A percentile compares a stretch with the other conserved stretches of the same genome.
phyloP scores from a whole-genome alignment of 768 basidiomycete species.

The Lactarius quietus region DNA sequence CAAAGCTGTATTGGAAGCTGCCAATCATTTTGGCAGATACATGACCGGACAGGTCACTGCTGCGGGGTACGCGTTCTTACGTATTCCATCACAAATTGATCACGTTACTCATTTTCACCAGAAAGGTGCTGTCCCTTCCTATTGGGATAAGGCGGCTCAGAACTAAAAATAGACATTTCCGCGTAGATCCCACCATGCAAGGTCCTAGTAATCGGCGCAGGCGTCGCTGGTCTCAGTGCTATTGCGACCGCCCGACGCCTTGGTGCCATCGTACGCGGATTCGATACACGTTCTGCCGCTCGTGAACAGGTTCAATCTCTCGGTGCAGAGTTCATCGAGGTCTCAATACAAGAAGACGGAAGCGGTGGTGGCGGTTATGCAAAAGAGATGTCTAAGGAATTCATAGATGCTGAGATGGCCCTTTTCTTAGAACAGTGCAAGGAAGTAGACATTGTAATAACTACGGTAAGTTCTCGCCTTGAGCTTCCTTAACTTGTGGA shows the following conservation, averaged over 20 bases:
- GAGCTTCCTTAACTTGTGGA: background rate
- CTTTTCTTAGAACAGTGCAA: constrained; percentile 85
- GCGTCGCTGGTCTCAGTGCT: constrained; percentile 85
- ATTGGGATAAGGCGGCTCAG: background rate
- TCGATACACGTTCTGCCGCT: constrained; percentile 81
- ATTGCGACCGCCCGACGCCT: constrained; percentile 81
- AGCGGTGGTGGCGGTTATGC: constrained; percentile 83
- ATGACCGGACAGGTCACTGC: constrained; percentile 90
- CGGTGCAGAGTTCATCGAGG: constrained; percentile 88
- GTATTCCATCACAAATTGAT: background rate
- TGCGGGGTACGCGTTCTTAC: constrained; percentile 59
- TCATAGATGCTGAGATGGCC: constrained; percentile 84
- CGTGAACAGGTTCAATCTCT: constrained; percentile 88
- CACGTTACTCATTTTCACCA: constrained; percentile 26
- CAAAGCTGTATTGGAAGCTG: constrained; percentile 87
- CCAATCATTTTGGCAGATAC: constrained; percentile 86
- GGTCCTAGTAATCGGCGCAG: constrained; percentile 83
- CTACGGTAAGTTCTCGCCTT: constrained; percentile 50
- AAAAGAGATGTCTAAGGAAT: constrained; percentile 88
- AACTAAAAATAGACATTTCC: constrained; percentile 5
- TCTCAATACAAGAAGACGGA: constrained; percentile 75
- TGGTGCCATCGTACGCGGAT: constrained; percentile 85
- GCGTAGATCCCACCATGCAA: constrained; percentile 79
- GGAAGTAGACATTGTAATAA: constrained; percentile 87
- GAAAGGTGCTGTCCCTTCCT: constrained; percentile 38